Base-by-base conservation (phyloP, 2,329 filamentous ascomycete species). In the Lojkania enalia region DNA sequence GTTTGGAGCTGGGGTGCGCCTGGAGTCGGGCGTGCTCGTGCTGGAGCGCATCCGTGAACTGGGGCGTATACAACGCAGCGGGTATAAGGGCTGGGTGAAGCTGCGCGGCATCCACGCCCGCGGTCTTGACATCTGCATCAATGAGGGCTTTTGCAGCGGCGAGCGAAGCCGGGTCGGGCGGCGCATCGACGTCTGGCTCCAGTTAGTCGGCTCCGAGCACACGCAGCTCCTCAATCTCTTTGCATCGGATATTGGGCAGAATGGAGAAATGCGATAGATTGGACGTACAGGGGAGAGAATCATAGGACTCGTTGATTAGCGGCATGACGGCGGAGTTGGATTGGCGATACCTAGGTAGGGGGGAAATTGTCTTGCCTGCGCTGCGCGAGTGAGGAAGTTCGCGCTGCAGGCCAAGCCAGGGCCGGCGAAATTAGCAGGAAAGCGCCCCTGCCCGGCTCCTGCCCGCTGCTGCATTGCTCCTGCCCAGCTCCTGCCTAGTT, bases 271-370 rank as follows among this genome's bases (percentile, higher is more conserved):
- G 20, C 20, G 36, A 42, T 51, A 55, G 30, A 54, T 49, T 48
- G 23, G 35, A 61, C 81, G 55, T 80, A 90, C 88, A 92, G 37
- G 88, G 88, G 16, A 95, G 83, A 16, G 87, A 89, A 66, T 94
- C 88, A 72, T 90, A 86, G 50, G 85, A 80, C 66, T 82, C 81
- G 52, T 81, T 81, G 51, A 85, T 83, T 48, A 86, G 77, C 51
- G 86, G 80, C 85, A 88, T 87, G 52, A 64, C 73, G 55, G 50
- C 27, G 33, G 43, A 19, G 42, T 35, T 13, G 38, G 18, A 19
- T 12, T 15, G 20, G 15, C 16, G 18, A 19, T 9, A 14, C 19
- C 20, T 39, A 46, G 43, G 45, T 39, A 42, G 33, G 31, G 43
- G 43, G 46, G 44, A 55, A 51, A 58, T 52, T 56, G 51, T 20